Evolutionary conservation across 140 eudicot species (phyloP).

Genomic region (Cichorium intybus): DNA sequence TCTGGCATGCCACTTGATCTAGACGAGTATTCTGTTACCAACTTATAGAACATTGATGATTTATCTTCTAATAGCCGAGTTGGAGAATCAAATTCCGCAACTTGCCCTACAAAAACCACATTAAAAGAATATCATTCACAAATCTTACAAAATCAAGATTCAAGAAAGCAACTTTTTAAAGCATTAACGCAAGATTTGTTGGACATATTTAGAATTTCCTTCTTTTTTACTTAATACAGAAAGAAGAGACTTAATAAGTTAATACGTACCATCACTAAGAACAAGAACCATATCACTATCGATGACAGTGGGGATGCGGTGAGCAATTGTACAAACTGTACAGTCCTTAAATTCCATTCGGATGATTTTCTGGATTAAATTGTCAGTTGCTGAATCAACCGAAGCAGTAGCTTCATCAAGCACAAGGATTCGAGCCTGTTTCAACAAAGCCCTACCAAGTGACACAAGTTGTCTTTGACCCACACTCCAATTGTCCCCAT

Average conservation of each 20-base stretch:
- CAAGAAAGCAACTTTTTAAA: background rate
- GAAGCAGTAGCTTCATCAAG: conserved; percentile 94
- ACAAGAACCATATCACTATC: conserved; percentile 94
- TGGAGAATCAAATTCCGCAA: conserved; percentile 91
- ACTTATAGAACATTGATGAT: conserved; percentile 75
- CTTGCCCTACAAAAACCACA: conserved; percentile 68
- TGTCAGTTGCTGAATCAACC: conserved; percentile 89
- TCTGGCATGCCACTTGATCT: conserved; percentile 68
- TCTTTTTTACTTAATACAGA: too few species aligned
- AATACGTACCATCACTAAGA: conserved; percentile 77
- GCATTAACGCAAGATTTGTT: background rate
- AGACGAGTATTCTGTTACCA: conserved; percentile 85
- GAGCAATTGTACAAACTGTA: conserved; percentile 95
- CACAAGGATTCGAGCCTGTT: conserved; percentile 72
- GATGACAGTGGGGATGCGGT: conserved; percentile 86
- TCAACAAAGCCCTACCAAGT: conserved; percentile 84
- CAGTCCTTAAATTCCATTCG: conserved; percentile 72
- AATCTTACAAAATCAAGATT: background rate
- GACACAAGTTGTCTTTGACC: conserved; percentile 96
- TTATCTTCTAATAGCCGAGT: conserved; percentile 63
- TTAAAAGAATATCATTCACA: background rate
- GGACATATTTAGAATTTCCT: too few species aligned
- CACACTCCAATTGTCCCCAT: conserved; percentile 97
- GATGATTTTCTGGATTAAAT: conserved; percentile 79
- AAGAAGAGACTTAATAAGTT: too few species aligned